A percentile compares a stretch with the other conserved stretches of the same genome.
These are phyloP conservation scores for Chalciporus sphaerocephalus DNA, from an alignment of 768 basidiomycete genomes.

Conservation along the genomic window DNA sequence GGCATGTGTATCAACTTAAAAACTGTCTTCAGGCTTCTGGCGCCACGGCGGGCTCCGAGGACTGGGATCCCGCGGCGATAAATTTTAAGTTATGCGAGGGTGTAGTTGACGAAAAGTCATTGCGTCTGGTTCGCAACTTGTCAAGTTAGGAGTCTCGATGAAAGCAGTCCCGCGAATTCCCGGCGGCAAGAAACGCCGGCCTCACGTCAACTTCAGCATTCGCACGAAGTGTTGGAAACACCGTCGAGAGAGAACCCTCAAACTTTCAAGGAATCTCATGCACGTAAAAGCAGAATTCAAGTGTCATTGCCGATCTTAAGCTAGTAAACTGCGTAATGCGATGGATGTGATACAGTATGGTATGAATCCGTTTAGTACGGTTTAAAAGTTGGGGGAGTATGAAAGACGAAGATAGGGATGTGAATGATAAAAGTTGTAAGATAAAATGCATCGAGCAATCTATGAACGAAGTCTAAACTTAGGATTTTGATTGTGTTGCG, in stretches of 20 bases:
- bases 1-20: no score
- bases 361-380: constrained; percentile 16
- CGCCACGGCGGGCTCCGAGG: no score
- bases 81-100: background rate
- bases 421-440: constrained; percentile 5
- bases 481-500: background rate
- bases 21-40: no score
- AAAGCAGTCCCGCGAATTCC: no score
- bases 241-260: no score
- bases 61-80: no score
- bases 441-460: constrained; percentile 18
- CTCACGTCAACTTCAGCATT: no score
- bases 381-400: constrained; percentile 10
- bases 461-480: constrained; percentile 23
- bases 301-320: constrained; percentile 16
- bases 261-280: no score
- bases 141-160: no score
- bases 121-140: background rate
- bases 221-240: no score
- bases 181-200: no score
- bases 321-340: constrained; percentile 18
- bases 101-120: background rate
- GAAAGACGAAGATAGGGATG: constrained; percentile 16
- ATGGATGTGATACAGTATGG: constrained; percentile 20
- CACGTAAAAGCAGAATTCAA: constrained; percentile 2